These are phyloP conservation scores for Reticulascus tulasneorum DNA, from an alignment of 2,329 filamentous ascomycete genomes.

Conservation along the genomic window DNA sequence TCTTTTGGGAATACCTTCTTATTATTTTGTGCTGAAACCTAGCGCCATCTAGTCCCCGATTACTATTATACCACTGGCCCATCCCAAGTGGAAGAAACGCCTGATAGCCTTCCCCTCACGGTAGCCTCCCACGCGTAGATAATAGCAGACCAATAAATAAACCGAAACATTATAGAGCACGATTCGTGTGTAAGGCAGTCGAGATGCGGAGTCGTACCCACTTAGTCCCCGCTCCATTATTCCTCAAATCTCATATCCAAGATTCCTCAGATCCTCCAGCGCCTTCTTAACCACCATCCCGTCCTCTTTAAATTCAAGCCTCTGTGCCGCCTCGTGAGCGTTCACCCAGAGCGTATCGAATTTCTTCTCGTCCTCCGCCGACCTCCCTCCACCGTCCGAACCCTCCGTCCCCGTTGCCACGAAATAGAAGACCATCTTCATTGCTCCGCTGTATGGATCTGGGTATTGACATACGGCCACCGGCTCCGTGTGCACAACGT, in stretches of 20 bases:
- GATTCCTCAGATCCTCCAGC: slow-evolving; percentile 19
- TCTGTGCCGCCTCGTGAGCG: slow-evolving; percentile 15
- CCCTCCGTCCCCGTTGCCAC: slow-evolving; percentile 29
- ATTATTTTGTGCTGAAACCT: too few relatives aligned
- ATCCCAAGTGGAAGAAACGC: too few relatives aligned
- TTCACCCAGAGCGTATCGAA: slow-evolving; percentile 25
- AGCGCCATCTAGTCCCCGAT: too few relatives aligned
- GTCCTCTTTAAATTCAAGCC: slow-evolving; percentile 19
- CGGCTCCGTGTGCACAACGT: slow-evolving; percentile 29
- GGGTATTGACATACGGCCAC: slow-evolving; percentile 31
- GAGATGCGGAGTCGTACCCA: too few relatives aligned
- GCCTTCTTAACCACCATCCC: slow-evolving; percentile 22
- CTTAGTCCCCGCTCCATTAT: not conserved
- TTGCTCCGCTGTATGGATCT: slow-evolving; percentile 28
- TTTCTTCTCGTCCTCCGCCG: slow-evolving; percentile 16
- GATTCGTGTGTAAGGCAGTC: too few relatives aligned
- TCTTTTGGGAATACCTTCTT: too few relatives aligned
- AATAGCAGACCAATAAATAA: too few relatives aligned
- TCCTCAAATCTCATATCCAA: slow-evolving; percentile 20
- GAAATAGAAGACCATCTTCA: slow-evolving; percentile 38
- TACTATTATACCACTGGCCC: too few relatives aligned
- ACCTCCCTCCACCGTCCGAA: slow-evolving; percentile 6
- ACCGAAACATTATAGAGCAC: too few relatives aligned
- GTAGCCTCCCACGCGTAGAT: too few relatives aligned
- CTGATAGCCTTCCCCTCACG: too few relatives aligned